Evolutionary conservation across 495 filamentous ascomycete genomes (phyloP).

Genomic region (Tuber melanosporum): DNA sequence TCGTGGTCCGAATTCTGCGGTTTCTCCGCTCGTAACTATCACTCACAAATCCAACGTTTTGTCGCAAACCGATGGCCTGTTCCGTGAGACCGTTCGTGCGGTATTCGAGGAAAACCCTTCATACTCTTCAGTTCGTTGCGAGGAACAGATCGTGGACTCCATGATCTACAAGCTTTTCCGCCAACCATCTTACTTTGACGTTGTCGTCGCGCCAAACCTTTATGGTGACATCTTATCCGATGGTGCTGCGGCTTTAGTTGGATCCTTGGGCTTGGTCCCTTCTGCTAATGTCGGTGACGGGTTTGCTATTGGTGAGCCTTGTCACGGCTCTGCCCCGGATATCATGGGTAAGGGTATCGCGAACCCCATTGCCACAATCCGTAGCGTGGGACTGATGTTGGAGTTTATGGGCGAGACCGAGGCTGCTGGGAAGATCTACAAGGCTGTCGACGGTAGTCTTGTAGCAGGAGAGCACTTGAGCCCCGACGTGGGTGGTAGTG

Average conservation of each 20-base stretch:
- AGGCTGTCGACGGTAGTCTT: slow-evolving; percentile 85
- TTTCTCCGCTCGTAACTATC: slow-evolving; percentile 68
- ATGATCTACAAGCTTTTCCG: slow-evolving; percentile 99
- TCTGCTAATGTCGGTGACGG: slow-evolving; percentile 89
- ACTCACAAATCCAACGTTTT: slow-evolving; percentile 99
- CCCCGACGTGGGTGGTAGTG: slow-evolving; percentile 86
- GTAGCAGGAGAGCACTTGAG: slow-evolving; percentile 74
- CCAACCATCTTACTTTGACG: slow-evolving; percentile 87
- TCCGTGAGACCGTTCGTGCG: slow-evolving; percentile 68
- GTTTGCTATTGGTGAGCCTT: slow-evolving; percentile 97
- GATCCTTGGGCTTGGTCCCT: slow-evolving; percentile 89
- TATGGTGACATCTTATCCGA: slow-evolving; percentile 97
- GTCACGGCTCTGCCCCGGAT: slow-evolving; percentile 91
- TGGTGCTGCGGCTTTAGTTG: slow-evolving; percentile 89
- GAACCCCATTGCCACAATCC: slow-evolving; percentile 91
- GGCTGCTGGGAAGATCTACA: slow-evolving; percentile 82
- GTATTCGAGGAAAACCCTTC: slow-evolving; percentile 50
- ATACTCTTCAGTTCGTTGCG: slow-evolving; percentile 61
- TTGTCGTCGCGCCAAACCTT: slow-evolving; percentile 95
- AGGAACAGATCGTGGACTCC: slow-evolving; percentile 97
- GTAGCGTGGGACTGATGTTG: slow-evolving; percentile 88
- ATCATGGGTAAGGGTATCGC: slow-evolving; percentile 89
- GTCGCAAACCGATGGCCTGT: slow-evolving; percentile 91
- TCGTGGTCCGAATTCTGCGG: slow-evolving; percentile 48
- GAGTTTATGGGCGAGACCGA: slow-evolving; percentile 83